Evolutionary conservation across 768 basidiomycete genomes (phyloP).

Genomic region (Coprinopsis strossmayeri): DNA sequence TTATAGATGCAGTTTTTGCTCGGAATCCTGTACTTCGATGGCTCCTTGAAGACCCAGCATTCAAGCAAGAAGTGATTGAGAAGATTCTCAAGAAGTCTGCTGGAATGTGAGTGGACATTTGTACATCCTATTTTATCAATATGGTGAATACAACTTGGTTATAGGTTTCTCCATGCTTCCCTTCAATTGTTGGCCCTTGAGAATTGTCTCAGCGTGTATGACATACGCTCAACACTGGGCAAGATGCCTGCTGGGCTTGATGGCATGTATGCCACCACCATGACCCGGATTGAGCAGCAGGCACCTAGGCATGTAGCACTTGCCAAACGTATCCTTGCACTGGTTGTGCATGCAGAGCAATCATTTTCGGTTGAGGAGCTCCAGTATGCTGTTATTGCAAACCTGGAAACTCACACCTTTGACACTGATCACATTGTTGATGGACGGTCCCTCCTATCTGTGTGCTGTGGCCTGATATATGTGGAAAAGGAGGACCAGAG

Average conservation of each 20-base stretch:
- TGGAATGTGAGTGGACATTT: background rate
- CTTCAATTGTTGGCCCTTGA: background rate
- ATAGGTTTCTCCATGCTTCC: background rate
- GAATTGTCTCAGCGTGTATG: background rate
- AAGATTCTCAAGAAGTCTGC: background rate
- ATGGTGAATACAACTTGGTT: background rate
- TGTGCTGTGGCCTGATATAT: no score
- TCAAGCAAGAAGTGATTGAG: background rate
- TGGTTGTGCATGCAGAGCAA: no score
- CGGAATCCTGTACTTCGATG: background rate
- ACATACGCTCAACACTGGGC: background rate
- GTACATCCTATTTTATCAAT: background rate
- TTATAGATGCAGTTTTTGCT: background rate
- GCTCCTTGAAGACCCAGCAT: background rate
- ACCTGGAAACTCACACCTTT: no score
- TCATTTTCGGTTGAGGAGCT: no score
- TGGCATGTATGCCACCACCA: background rate
- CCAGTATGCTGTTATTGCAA: no score
- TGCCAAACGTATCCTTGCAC: background rate
- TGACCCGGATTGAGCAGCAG: background rate
- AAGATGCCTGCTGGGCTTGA: background rate
- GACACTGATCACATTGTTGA: no score
- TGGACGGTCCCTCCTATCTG: no score
- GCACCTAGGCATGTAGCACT: background rate
- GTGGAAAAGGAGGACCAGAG: no score